These are phyloP conservation scores for Piromyces finnis DNA, from an alignment of 192 early-diverging fungal genomes.

Conservation along the genomic window DNA sequence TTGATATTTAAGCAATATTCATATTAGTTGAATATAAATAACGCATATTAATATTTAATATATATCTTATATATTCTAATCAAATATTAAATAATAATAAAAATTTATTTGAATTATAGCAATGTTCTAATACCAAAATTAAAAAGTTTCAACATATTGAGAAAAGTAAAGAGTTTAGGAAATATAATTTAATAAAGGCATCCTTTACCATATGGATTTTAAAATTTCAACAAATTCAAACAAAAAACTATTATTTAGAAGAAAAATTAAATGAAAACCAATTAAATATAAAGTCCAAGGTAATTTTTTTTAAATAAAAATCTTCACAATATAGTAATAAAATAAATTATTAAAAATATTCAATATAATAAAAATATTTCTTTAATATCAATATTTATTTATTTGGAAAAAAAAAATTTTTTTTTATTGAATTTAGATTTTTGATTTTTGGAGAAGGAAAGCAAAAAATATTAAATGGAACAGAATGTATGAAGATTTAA, in stretches of 20 bases:
- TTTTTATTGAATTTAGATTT: background rate
- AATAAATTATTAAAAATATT: no score
- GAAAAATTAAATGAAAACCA: background rate
- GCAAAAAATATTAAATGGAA: background rate
- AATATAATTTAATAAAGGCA: background rate
- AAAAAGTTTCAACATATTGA: background rate
- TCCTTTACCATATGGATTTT: background rate
- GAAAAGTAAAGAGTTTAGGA: background rate
- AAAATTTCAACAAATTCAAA: background rate
- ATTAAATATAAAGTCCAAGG: background rate
- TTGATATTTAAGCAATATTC: no score
- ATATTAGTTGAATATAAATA: no score
- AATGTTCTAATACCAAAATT: background rate
- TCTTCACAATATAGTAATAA: no score
- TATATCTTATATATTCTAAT: no score
- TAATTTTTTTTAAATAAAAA: background rate
- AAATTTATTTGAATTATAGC: no score
- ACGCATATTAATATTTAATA: no score
- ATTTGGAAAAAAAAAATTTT: background rate
- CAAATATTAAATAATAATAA: no score
- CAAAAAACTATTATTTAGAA: background rate
- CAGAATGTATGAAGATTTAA: background rate
- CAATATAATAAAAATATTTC: no score
- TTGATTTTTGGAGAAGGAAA: background rate
- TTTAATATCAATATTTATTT: no score